Evolutionary conservation across 805 yeast species (phyloP).

Genomic region (Starmerella scarabaei): DNA sequence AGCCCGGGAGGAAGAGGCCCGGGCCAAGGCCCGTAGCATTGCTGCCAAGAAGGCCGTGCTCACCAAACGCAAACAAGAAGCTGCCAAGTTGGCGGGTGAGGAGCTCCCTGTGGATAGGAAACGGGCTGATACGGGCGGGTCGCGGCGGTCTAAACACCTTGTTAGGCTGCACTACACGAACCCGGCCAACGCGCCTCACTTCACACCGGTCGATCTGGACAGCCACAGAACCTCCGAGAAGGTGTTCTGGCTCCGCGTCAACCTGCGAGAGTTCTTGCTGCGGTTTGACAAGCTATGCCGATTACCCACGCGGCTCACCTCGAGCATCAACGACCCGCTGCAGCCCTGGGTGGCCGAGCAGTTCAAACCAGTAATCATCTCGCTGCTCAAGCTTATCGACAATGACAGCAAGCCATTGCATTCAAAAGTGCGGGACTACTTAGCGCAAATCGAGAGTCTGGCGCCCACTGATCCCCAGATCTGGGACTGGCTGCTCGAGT

Average conservation of each 20-base stretch:
- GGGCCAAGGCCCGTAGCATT: conserved; percentile 11
- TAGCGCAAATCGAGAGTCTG: conserved; percentile 26
- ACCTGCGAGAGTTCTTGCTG: conserved; percentile 28
- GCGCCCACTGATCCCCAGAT: conserved; percentile 25
- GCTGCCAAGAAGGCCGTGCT: conserved; percentile 12
- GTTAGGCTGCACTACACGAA: conserved; percentile 16
- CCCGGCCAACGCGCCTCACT: conserved; percentile 19
- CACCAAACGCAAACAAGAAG: conserved; percentile 6
- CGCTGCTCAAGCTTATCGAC: conserved; percentile 25
- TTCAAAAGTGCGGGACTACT: conserved; percentile 19
- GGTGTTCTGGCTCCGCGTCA: conserved; percentile 26
- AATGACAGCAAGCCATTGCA: conserved; percentile 26
- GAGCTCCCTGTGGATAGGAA: no score
- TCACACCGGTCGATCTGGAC: conserved; percentile 20
- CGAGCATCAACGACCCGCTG: conserved; percentile 28
- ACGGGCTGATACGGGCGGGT: no score
- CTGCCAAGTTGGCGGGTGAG: no score
- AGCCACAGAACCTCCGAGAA: conserved; percentile 16
- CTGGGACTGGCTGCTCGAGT: conserved; percentile 26
- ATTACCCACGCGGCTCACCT: conserved; percentile 26
- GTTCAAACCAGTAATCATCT: conserved; percentile 26
- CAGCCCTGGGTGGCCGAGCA: conserved; percentile 28
- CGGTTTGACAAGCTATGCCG: conserved; percentile 30
- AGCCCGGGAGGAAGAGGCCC: conserved; percentile 3
- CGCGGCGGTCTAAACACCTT: conserved; percentile 7